Evolutionary conservation across 2,329 filamentous ascomycete genomes (phyloP).

Genomic region (Monosporascus sp.): DNA sequence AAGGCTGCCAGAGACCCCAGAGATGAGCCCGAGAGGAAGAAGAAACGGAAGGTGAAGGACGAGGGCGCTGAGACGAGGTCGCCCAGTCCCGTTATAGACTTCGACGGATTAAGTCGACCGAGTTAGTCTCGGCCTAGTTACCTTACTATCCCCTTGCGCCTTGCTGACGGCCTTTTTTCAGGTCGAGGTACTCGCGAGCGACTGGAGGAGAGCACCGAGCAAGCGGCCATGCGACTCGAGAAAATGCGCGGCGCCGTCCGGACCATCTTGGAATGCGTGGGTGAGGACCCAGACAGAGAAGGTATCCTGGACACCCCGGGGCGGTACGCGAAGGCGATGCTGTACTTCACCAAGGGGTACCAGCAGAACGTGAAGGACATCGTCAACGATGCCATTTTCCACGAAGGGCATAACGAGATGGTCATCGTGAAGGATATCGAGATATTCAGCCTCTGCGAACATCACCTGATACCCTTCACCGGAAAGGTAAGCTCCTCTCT

Average conservation of each 20-base stretch:
- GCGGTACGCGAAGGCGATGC: constrained; percentile 90
- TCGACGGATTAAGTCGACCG: constrained; percentile 56
- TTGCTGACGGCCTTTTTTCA: constrained; percentile 24
- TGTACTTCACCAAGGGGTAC: constrained; percentile 95
- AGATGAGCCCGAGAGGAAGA: constrained; percentile 41
- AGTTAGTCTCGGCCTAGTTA: constrained; percentile 33
- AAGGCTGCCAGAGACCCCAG: constrained; percentile 58
- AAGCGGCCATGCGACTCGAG: constrained; percentile 46
- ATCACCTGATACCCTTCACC: constrained; percentile 93
- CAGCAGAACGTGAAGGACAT: constrained; percentile 90
- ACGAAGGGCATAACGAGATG: constrained; percentile 94
- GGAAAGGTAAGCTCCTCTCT: constrained; percentile 65
- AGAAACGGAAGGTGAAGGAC: constrained; percentile 31
- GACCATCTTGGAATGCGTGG: constrained; percentile 63
- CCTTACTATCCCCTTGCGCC: not conserved
- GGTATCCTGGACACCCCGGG: constrained; percentile 66
- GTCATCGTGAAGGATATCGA: constrained; percentile 98
- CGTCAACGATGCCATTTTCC: constrained; percentile 90
- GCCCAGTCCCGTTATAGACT: constrained; percentile 55
- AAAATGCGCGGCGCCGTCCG: constrained; percentile 58
- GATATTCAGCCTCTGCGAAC: constrained; percentile 90
- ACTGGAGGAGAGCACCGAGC: constrained; percentile 50
- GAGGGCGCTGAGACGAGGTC: constrained; percentile 34
- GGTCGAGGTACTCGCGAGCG: constrained; percentile 60
- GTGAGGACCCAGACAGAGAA: constrained; percentile 62